Base-by-base conservation (phyloP, 2,329 filamentous ascomycete genomes). In the Claviceps arundinis region DNA sequence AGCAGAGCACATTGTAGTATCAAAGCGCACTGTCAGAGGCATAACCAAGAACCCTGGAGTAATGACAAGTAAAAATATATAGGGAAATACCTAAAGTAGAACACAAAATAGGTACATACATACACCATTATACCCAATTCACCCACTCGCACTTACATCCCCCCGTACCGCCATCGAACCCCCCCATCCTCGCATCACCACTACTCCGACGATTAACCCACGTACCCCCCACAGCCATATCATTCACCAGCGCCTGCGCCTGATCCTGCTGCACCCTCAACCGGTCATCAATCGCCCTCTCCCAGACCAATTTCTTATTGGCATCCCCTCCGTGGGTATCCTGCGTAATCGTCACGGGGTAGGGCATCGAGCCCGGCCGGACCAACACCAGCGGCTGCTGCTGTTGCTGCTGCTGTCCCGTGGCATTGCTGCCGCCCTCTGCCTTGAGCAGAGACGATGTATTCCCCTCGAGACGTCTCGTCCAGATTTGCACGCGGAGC, bases 401-500 rank as follows among this genome's bases (percentile, higher is more conserved):
- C 22, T n/a, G 42, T 14, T 26, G 22, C 22, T 26, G 22, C 22
- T 7, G 22, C 16, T 34, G 22, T 26, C 24, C 30, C 30, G 9
- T 11, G 30, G 9, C 30, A 4, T 9, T 26, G 6, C 4, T n/a
- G 5, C 26, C 26, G 1, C 58, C 63, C 17, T 64, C 64, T 0
- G 67, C 50, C 22, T 56, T 52, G 14, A 68, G 55, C 34, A 67
- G 59, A 8, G 58, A 74, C 56, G 49, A 81, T 24, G 73, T 70
- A 30, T 68, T 71, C 57, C 68, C 68, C 37, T 64, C 69, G 22
- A 69, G 57, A 53, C 68, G 69, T 5, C 73, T 71, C 17, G 81
- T 85, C 80, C 80, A 85, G 54, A 85, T 81, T 60, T 81, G 74
- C 16, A 85, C 75, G n/a, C 81, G 72, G 56, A 82, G 77, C 0